phyloP scores from a whole-genome alignment of 345 rosid genomes.

The Aquilaria yunnanensis region DNA sequence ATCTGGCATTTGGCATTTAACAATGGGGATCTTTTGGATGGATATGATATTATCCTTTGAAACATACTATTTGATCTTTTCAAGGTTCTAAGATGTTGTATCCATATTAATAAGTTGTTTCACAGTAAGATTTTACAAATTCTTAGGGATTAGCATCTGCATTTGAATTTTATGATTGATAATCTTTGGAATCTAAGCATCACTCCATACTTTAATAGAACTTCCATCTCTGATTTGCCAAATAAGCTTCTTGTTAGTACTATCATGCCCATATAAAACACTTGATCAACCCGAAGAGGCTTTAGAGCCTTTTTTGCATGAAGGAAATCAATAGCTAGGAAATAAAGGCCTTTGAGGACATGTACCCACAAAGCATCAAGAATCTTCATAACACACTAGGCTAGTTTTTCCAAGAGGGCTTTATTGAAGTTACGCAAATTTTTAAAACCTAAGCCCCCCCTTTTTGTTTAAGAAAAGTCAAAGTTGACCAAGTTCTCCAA shows the following conservation, averaged over 20 bases:
- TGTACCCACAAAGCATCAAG: neutral
- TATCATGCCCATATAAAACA: neutral
- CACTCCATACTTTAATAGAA: neutral
- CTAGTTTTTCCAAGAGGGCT: neutral
- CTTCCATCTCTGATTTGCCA: neutral
- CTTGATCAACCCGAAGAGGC: neutral
- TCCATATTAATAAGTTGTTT: too few species aligned
- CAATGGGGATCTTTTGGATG: too few species aligned
- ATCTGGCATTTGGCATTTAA: too few species aligned
- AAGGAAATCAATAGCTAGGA: accelerated
- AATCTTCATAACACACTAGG: neutral
- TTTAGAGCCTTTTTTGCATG: neutral
- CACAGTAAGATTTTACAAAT: too few species aligned
- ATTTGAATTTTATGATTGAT: too few species aligned
- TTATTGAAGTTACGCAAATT: neutral
- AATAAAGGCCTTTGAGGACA: neutral
- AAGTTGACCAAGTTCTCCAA: neutral
- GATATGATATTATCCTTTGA: too few species aligned
- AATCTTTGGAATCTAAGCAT: neutral
- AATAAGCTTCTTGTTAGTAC: neutral
- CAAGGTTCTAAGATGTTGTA: too few species aligned
- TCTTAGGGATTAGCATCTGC: too few species aligned
- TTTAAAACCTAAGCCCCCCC: neutral
- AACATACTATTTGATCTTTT: too few species aligned
- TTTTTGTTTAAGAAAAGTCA: neutral